Conservation (phyloP, 2,329 filamentous ascomycete species). For the Fusarium longipes region DNA sequence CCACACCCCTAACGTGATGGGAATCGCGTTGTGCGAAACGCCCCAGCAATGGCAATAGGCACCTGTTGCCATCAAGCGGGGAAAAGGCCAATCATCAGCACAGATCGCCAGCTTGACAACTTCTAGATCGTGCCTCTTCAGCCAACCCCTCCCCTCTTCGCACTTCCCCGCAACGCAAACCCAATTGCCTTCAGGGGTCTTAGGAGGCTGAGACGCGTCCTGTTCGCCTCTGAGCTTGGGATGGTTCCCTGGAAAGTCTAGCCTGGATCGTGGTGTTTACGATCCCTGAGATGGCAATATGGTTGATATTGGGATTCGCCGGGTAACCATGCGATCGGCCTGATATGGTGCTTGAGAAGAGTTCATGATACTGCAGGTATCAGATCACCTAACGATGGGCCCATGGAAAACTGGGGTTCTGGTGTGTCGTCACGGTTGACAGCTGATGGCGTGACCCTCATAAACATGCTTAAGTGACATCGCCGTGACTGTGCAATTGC, state of each 20-base stretch:
- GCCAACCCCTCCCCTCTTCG: constrained; percentile 4
- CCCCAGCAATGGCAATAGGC: constrained; percentile 17
- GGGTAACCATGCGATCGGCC: constrained; percentile 4
- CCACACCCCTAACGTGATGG: constrained; percentile 26
- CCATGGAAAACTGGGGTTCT: constrained; percentile 14
- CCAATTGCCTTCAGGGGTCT: constrained; percentile 36
- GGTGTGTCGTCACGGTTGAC: constrained; percentile 15
- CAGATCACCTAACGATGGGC: constrained; percentile 25
- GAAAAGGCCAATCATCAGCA: constrained; percentile 33
- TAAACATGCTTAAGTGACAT: constrained; percentile 21
- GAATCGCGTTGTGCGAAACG: constrained; percentile 23
- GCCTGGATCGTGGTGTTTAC: not conserved
- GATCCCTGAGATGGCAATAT: constrained; percentile 11
- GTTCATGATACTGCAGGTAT: not conserved
- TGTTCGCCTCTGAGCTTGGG: not conserved
- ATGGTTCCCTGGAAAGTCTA: constrained; percentile 1
- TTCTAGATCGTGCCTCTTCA: constrained; percentile 17
- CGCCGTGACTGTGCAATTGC: constrained; percentile 34
- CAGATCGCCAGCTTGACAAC: constrained; percentile 23
- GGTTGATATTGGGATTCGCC: not conserved
- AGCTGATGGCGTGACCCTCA: constrained; percentile 33
- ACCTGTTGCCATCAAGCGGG: constrained; percentile 30
- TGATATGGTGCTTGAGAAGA: not conserved
- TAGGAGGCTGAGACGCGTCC: constrained; percentile 6
- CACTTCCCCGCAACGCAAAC: constrained; percentile 29